Base-by-base conservation (phyloP, 345 rosid species). In the Rhodomyrtus tomentosa region DNA sequence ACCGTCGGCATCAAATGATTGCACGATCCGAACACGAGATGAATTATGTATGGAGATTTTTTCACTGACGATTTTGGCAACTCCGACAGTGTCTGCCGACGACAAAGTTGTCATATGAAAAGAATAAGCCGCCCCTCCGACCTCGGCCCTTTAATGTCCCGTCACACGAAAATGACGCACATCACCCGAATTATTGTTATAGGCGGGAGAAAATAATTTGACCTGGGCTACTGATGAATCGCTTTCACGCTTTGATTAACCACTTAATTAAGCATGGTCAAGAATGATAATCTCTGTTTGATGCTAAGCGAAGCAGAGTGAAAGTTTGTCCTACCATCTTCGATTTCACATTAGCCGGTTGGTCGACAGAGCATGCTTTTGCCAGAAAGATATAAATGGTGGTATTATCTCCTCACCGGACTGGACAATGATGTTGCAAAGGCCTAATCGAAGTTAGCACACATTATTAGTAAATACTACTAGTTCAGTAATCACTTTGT, bases 51-150 rank as follows among this genome's bases (percentile, higher is more conserved):
- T 0, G 6, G 42, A 4, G 9, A 62, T 62, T 62, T 32, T 62
- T n/a, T n/a, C n/a, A 22, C 10, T 0, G 3, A 8, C 18, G 42
- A 32, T 62, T 7, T 15, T 8, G 42, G 22, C 76, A 8, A 32
- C 2, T 16, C 12, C 3, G 3, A 62, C 0, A n/a, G n/a, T n/a
- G n/a, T n/a, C n/a, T 0, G 38, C 72, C 38, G 6, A 27, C 21
- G 2, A 29, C 11, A 8, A 18, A 32, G 7, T 68, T 4, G 13
- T 0, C 24, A 0, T 5, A 2, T 18, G 45, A 10, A 32, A 36
- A 24, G 79, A 36, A 68, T 68, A 40, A 0, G 42, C 42, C 42
- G 5, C 5, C 5, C 42, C 3, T 40, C 42, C 42, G 5, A 6
- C 5, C 5, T 6, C 5, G 5, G 42, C 42, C 4, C 22, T 5